These are phyloP conservation scores for Thielaviopsis populi DNA, from an alignment of 2,329 filamentous ascomycete species.

Conservation along the genomic window DNA sequence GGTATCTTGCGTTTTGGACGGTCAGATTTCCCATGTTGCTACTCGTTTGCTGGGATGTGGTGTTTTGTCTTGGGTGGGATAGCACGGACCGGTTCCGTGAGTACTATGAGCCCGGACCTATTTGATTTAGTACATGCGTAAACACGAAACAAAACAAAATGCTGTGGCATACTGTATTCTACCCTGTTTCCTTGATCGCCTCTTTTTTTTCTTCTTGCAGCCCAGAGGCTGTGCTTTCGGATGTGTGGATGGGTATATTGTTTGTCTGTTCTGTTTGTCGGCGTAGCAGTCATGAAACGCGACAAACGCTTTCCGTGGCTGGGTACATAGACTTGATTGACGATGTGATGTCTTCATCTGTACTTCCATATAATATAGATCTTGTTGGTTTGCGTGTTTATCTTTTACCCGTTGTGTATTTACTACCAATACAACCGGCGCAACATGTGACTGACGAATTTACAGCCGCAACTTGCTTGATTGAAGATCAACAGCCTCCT, in stretches of 20 bases:
- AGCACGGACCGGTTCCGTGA: slow-evolving; percentile 51
- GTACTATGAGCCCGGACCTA: slow-evolving; percentile 44
- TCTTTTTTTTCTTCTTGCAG: background rate
- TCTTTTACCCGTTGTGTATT: background rate
- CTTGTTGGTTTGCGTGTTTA: background rate
- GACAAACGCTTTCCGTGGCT: too few relatives aligned
- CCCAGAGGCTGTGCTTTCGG: background rate
- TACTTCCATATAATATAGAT: too few relatives aligned
- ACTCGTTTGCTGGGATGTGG: slow-evolving; percentile 62
- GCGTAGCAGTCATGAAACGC: too few relatives aligned
- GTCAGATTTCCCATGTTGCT: slow-evolving; percentile 62
- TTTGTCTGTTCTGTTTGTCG: too few relatives aligned
- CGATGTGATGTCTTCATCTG: too few relatives aligned
- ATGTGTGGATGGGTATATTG: background rate
- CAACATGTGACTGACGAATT: background rate
- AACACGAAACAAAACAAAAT: background rate
- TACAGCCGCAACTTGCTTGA: too few relatives aligned
- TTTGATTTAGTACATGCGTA: slow-evolving; percentile 16
- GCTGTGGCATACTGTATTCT: background rate
- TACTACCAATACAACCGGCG: background rate
- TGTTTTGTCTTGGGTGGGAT: slow-evolving; percentile 51
- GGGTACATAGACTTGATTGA: too few relatives aligned
- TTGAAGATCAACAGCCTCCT: background rate
- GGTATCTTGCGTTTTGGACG: slow-evolving; percentile 76
- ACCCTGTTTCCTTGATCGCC: background rate